phyloP scores from a whole-genome alignment of 208 protist genomes.

The Leishmania lainsoni region DNA sequence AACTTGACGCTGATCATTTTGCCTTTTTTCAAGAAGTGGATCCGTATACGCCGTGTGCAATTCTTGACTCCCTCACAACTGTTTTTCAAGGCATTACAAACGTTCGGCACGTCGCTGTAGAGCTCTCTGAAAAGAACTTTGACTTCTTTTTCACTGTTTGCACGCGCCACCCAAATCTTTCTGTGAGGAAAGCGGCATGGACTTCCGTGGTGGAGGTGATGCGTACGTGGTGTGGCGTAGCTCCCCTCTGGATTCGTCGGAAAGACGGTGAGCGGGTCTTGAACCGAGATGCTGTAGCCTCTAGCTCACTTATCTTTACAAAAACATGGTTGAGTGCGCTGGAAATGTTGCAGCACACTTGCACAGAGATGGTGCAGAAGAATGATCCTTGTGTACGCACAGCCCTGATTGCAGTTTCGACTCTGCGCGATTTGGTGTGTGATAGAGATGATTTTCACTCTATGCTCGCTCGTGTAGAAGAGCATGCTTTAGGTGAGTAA shows the following conservation, averaged over 20 bases:
- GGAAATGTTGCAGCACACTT: conserved; percentile 31
- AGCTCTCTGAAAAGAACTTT: conserved; percentile 32
- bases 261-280: conserved; percentile 25
- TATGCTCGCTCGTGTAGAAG: conserved; percentile 35
- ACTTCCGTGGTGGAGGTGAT: conserved; percentile 35
- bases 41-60: conserved; percentile 58
- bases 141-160: conserved; percentile 40
- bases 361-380: conserved; percentile 33
- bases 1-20: conserved; percentile 57
- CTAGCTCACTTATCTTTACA: conserved; percentile 41
- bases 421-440: conserved; percentile 56
- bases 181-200: conserved; percentile 37
- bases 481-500: conserved; percentile 24
- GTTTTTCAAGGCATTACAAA: conserved; percentile 44
- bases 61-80: conserved; percentile 39
- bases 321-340: conserved; percentile 49
- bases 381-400: conserved; percentile 33
- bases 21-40: conserved; percentile 71
- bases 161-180: conserved; percentile 29
- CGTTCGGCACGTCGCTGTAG: conserved; percentile 32
- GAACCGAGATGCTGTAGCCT: conserved; percentile 14
- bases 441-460: conserved; percentile 41
- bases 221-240: conserved; percentile 41
- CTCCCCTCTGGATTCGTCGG: conserved; percentile 21
- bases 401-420: conserved; percentile 49